Conservation (phyloP, 2,329 filamentous ascomycete species). For the Thelonectria olida region DNA sequence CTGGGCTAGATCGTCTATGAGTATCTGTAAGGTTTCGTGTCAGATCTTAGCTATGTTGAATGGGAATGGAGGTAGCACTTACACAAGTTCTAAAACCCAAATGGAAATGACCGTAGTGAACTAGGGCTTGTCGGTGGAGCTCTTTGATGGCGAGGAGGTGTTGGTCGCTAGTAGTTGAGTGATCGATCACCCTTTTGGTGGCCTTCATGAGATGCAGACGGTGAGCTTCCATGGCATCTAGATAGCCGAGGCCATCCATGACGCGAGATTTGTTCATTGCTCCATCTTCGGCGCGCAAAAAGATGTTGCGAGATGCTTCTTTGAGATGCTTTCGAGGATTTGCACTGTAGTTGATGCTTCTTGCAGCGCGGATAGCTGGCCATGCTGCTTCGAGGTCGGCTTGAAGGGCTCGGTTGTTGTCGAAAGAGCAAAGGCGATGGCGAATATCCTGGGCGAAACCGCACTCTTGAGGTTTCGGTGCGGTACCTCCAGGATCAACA, state of each 20-base stretch:
- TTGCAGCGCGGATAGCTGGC: slow-evolving; percentile 24
- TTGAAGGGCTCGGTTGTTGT: slow-evolving; percentile 37
- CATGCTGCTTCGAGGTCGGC: slow-evolving; percentile 31
- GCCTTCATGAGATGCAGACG: slow-evolving; percentile 40
- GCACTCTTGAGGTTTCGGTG: slow-evolving; percentile 37
- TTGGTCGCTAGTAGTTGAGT: slow-evolving; percentile 14
- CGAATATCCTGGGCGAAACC: slow-evolving; percentile 46
- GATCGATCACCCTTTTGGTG: slow-evolving; percentile 30
- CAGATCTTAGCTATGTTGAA: not conserved
- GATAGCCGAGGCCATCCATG: slow-evolving; percentile 43
- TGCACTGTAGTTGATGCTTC: slow-evolving; percentile 28
- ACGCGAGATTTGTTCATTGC: slow-evolving; percentile 38
- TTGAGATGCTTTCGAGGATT: slow-evolving; percentile 43
- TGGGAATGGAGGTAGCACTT: slow-evolving; percentile 17
- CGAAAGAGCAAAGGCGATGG: slow-evolving; percentile 43
- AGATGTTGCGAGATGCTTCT: slow-evolving; percentile 38
- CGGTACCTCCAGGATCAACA: slow-evolving; percentile 30
- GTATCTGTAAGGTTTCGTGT: slow-evolving; percentile 30
- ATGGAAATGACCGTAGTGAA: slow-evolving; percentile 44
- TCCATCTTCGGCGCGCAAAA: slow-evolving; percentile 38
- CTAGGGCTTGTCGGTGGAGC: slow-evolving; percentile 41
- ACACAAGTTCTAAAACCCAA: slow-evolving; percentile 47
- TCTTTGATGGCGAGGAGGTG: slow-evolving; percentile 39
- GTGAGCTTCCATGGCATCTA: slow-evolving; percentile 47
- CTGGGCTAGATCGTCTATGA: slow-evolving; percentile 37